Base-by-base conservation (phyloP, 2,329 filamentous ascomycete genomes). In the Aspergillus viridinutans region DNA sequence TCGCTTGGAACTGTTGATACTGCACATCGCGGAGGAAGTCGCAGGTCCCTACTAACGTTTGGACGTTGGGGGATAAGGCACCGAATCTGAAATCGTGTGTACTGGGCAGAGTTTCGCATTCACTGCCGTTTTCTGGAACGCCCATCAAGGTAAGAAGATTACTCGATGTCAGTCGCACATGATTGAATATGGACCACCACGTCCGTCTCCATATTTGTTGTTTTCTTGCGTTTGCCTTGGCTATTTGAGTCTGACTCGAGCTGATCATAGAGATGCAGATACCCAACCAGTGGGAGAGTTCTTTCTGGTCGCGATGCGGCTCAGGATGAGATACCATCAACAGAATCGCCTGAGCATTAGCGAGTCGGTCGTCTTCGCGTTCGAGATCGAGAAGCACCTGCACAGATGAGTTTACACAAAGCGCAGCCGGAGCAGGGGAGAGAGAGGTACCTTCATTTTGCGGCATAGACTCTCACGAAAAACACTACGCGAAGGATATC, bases 151-250 rank as follows among this genome's bases (percentile, higher is more conserved):
- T 23, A 7, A 50, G 40, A 4, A 55, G 35, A 20, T 55, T 51
- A 23, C 50, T 35, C 2, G 52, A 48, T 6, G 53, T 52, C 3
- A 58, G 45, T 5, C 45, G 56, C 17, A 48, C 49, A 40, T 58
- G 53, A 32, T 55, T 55, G 26, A 42, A 28, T 14, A 58, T n/a
- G 28, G 49, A 53, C 56, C 56, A 58, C 56, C 56, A 58, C 4
- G 56, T 55, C 17, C 56, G 52, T 29, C 45, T 52, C 53, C 53
- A 58, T 7, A 52, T 21, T 25, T 52, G 48, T n/a, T 29, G 38
- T 25, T 45, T 17, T 10, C 28, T 23, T 3, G 12, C 35, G 10
- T 53, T 49, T 53, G 49, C 14, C 23, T 17, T 2, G 48, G 8
- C 10, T 12, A 23, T 23, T 52, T 45, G 17, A 26, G 14, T 55